Evolutionary conservation across 345 rosid genomes (phyloP), one percentile per base, ranked within the genome.

Genomic region (Populus pruinosa): DNA sequence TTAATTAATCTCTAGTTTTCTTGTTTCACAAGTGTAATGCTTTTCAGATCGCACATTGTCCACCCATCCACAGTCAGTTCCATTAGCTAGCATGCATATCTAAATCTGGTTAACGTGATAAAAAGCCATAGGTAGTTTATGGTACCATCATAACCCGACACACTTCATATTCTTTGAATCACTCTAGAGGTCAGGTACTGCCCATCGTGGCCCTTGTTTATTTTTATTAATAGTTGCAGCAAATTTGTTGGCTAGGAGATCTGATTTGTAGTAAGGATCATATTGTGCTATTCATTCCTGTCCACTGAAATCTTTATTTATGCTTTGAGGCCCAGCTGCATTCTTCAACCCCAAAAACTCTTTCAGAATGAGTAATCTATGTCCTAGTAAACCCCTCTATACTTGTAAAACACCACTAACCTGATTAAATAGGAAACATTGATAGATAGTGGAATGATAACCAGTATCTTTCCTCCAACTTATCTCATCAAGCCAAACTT

Each of bases 11-110:
- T n/a, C 73, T 86, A 33, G 85, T 89, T 66, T 75, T 76, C 80
- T 87, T 88, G 80, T 88, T 87, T 92, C 91, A 86, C 8, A 87
- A 69, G 78, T 90, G 92, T 62, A 90, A 38, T 29, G 82, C 85
- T 5, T 33, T 33, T 85, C 21, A 33, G 35, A 70, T 75, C 69
- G 29, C 65, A 69, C 83, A 1, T 78, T 79, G 20, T 70, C 23
- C 6, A 21, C 64, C 78, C 72, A 50, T 67, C 33, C 49, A 6
- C 20, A 47, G 4, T 66, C 63, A n/a, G 63, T 16, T 35, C 21
- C 43, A 31, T 31, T 76, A 4, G 31, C 9, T 23, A 66, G 64
- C 65, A 13, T n/a, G n/a, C 64, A 31, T 12, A 67, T 76, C 66
- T 67, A 76, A 33, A 33, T 33, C 35, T 4, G 35, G 35, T 4